These are phyloP conservation scores for Sideroxylon spinosum DNA, from an alignment of 179 eudicot species.

Conservation along the genomic window DNA sequence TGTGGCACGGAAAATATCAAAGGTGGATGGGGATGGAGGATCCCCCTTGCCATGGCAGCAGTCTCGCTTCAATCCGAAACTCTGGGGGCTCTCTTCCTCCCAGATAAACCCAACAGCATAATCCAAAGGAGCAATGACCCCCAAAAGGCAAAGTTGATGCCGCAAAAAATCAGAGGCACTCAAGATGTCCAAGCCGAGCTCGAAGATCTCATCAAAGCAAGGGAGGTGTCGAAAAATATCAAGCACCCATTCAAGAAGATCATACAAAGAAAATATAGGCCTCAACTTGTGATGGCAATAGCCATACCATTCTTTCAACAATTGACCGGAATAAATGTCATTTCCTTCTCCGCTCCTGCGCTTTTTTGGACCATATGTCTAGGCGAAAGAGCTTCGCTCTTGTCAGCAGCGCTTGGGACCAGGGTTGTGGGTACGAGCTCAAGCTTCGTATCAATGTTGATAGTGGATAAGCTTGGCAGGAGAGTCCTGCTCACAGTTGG, in stretches of 20 bases:
- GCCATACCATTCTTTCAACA: slow-evolving; percentile 34
- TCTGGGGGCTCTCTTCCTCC: slow-evolving; percentile 30
- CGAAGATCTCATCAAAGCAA: slow-evolving; percentile 30
- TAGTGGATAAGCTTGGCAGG: slow-evolving; percentile 28
- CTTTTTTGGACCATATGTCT: slow-evolving; percentile 29
- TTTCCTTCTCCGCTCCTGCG: slow-evolving; percentile 32
- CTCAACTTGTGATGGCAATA: slow-evolving; percentile 33
- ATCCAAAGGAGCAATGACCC: slow-evolving; percentile 24
- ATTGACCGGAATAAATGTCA: slow-evolving; percentile 33
- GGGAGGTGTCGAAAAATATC: slow-evolving; percentile 10
- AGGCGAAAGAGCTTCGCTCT: slow-evolving; percentile 31
- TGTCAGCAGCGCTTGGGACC: slow-evolving; percentile 22
- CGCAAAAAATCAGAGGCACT: slow-evolving; percentile 26
- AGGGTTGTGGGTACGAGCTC: slow-evolving; percentile 18
- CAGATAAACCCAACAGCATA: slow-evolving; percentile 40
- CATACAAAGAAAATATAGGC: slow-evolving; percentile 23
- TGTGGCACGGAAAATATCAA: slow-evolving; percentile 25
- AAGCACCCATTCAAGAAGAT: slow-evolving; percentile 23
- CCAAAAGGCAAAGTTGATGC: slow-evolving; percentile 21
- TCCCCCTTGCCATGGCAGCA: slow-evolving; percentile 31
- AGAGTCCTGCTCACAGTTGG: slow-evolving; percentile 19
- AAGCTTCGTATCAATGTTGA: slow-evolving; percentile 21
- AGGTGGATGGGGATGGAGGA: slow-evolving; percentile 36
- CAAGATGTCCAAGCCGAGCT: slow-evolving; percentile 27
- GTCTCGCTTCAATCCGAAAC: slow-evolving; percentile 28